Base-by-base conservation (phyloP, 768 basidiomycete species). In the Kwoniella heveanensis region DNA sequence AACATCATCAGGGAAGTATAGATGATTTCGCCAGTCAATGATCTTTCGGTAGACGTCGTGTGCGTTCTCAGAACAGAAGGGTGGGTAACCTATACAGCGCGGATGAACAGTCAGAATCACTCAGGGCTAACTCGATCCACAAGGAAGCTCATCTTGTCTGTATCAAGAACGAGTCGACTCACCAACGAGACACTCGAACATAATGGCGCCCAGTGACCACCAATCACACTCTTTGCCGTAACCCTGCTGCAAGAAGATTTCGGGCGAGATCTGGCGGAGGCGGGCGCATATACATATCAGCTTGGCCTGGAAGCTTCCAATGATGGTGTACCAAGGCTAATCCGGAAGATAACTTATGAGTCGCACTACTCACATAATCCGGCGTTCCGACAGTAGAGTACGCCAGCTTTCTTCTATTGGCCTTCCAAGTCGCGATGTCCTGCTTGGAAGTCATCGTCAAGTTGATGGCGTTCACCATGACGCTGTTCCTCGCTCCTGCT, bases 11-110 rank as follows among this genome's bases (percentile, higher is more conserved):
- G 96, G 96, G 80, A 98, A 92, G 47, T 82, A 83, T 39, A 98
- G 86, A 79, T 90, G 89, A 60, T 88, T 83, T 64, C 85, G 84
- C 96, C 95, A 99, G 77, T 94, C 89, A 81, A 95, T 88, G 69
- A 98, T 98, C 82, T 97, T 98, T 74, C 94, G 88, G 80, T 99
- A 99, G 24, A 94, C 97, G 69, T 98, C 95, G 72, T 95, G 92
- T 22, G 96, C 93, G 56, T 90, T 90, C 79, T 98, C 93, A 3
- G 92, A 92, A 80, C 92, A 97, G 83, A 97, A 94, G 0, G 92
- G 93, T 24, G 94, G 92, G 80, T 96, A 98, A 59, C 96, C 78
- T 79, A 55, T 0, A 30, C 44, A 22, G 17, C 15, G 53, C 37
- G 53, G 52, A 17, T 25, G 17, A 30, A 19, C 54, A 1, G 53